phyloP scores from a whole-genome alignment of 352 stramenopile genomes.

The Phytophthora syringae region DNA sequence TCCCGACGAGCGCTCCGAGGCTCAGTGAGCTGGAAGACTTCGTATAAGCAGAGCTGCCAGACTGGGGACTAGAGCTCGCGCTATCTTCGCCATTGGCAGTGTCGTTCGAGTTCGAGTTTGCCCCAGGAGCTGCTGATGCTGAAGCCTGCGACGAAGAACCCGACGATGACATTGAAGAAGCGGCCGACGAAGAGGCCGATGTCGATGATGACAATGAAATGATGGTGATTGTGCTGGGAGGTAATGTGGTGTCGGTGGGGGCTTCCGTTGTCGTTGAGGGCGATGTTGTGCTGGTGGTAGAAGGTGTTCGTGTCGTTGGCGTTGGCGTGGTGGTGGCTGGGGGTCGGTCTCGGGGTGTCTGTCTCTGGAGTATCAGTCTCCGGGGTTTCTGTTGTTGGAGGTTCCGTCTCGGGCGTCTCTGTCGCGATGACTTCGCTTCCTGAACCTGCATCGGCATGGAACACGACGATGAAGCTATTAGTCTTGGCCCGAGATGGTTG shows the following conservation, averaged over 20 bases:
- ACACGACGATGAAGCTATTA: no score
- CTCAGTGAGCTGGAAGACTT: slow-evolving; percentile 10
- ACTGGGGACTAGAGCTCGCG: not conserved
- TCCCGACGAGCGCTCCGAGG: slow-evolving; percentile 6
- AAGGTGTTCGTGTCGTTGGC: not conserved
- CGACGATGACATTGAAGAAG: no score
- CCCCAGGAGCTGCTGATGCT: no score
- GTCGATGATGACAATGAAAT: no score
- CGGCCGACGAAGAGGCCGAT: no score
- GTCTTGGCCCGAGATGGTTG: no score
- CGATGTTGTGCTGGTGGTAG: slow-evolving; percentile 4
- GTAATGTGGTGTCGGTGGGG: no score
- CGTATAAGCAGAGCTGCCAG: not conserved
- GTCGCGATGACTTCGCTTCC: not conserved
- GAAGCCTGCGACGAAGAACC: no score
- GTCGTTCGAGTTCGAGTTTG: slow-evolving; percentile 19
- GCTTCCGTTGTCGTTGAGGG: no score
- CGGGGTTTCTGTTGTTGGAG: not conserved
- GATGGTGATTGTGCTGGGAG: slow-evolving; percentile 41
- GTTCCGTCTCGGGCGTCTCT: not conserved
- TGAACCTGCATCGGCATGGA: no score
- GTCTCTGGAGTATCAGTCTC: not conserved
- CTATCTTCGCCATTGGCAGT: slow-evolving; percentile 2
- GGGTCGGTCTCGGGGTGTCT: not conserved
- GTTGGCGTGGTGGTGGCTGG: not conserved